A percentile compares a stretch with the other conserved stretches of the same genome.
Conservation (phyloP, 2,329 filamentous ascomycete genomes). For the Acrocalymma vagum region DNA sequence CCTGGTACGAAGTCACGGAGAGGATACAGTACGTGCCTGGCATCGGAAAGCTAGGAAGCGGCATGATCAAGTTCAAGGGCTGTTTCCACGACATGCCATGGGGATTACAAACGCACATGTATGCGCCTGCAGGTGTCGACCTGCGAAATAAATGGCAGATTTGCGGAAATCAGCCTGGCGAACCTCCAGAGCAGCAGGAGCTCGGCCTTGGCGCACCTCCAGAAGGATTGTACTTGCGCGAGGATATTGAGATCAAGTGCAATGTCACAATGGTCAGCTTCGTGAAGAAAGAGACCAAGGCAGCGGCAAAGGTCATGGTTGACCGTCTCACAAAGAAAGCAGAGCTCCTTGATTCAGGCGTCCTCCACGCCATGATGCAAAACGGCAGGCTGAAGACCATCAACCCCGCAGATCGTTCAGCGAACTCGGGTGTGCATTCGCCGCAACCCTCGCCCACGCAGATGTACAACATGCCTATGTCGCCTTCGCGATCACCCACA, state of each 20-base stretch:
- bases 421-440: conserved; percentile 15
- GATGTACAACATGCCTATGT: conserved; percentile 37
- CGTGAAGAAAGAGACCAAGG: conserved; percentile 72
- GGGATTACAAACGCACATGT: conserved; percentile 76
- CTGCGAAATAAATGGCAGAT: conserved; percentile 74
- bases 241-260: conserved; percentile 76
- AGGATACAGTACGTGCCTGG: conserved; percentile 74
- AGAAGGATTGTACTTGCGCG: conserved; percentile 73
- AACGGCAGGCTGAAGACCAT: conserved; percentile 69
- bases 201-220: conserved; percentile 70
- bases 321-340: conserved; percentile 75
- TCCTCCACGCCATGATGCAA: conserved; percentile 73
- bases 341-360: conserved; percentile 71
- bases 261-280: conserved; percentile 72
- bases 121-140: conserved; percentile 73
- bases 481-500: conserved; percentile 31
- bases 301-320: conserved; percentile 73
- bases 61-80: conserved; percentile 73
- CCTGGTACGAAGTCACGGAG: conserved; percentile 78
- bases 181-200: conserved; percentile 68
- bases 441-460: conserved; percentile 31
- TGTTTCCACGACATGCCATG: conserved; percentile 78
- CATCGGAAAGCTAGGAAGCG: conserved; percentile 69
- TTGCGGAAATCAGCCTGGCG: conserved; percentile 73
- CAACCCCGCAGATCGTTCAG: conserved; percentile 54